These are phyloP conservation scores for Monilinia polystroma DNA, from an alignment of 2,329 filamentous ascomycete genomes.

Conservation along the genomic window DNA sequence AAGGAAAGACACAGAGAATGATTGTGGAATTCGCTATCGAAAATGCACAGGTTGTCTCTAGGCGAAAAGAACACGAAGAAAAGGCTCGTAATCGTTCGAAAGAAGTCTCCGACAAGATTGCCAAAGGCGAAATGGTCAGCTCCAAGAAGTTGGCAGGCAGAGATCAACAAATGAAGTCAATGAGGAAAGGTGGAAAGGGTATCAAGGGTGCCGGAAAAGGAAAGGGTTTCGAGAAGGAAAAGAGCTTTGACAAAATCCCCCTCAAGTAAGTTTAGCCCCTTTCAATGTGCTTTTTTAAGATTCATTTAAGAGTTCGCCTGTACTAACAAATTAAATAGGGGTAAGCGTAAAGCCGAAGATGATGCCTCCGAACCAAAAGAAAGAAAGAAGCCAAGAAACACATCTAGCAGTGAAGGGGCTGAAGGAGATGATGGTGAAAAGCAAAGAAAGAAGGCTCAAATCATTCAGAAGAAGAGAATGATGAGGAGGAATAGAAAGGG, in stretches of 20 bases:
- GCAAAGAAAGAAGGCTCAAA: conserved; percentile 65
- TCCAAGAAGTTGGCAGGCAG: conserved; percentile 40
- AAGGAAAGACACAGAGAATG: conserved; percentile 81
- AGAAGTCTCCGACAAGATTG: conserved; percentile 40
- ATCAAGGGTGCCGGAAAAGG: conserved; percentile 29
- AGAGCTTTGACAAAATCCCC: conserved; percentile 32
- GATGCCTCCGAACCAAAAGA: conserved; percentile 9
- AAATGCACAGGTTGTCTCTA: conserved; percentile 90
- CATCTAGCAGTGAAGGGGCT: conserved; percentile 23
- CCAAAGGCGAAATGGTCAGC: conserved; percentile 35
- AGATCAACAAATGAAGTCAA: conserved; percentile 40
- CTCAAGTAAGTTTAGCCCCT: conserved; percentile 16
- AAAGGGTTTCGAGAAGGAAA: conserved; percentile 27
- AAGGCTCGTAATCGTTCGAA: conserved; percentile 48
- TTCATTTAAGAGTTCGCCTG: background rate
- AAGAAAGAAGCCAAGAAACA: conserved; percentile 24
- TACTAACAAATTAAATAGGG: conserved; percentile 11
- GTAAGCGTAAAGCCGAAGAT: conserved; percentile 26
- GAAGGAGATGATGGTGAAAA: conserved; percentile 51
- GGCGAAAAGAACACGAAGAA: conserved; percentile 65
- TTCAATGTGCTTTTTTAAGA: background rate
- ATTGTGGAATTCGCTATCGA: conserved; percentile 98
- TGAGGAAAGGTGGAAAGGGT: conserved; percentile 40
- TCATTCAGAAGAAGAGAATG: conserved; percentile 83
- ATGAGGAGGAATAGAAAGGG: conserved; percentile 59